These are phyloP conservation scores for Caryopteris hybrid DNA, from an alignment of 305 asterid species.

Conservation along the genomic window DNA sequence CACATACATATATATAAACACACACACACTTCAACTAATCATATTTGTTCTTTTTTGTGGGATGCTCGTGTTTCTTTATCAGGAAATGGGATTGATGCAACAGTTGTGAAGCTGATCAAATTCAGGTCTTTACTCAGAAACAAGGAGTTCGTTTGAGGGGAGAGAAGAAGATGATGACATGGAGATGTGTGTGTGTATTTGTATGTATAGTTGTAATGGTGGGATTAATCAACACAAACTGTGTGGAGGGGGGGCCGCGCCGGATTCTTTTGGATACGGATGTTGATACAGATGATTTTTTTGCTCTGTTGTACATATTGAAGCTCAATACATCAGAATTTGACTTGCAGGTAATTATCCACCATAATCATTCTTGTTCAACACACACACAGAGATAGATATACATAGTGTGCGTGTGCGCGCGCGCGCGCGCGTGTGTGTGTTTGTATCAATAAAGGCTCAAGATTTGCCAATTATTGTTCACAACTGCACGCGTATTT, in stretches of 20 bases:
- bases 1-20: too few species aligned
- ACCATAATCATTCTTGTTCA: too few species aligned
- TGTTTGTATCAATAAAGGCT: too few species aligned
- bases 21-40: too few species aligned
- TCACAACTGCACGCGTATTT: too few species aligned
- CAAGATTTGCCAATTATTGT: too few species aligned
- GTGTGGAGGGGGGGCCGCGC: constrained; percentile 36
- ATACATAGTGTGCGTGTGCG: too few species aligned
- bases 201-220: constrained; percentile 1
- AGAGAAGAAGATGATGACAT: constrained; percentile 21
- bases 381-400: too few species aligned
- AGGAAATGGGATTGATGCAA: constrained; percentile 25
- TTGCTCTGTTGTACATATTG: constrained; percentile 78
- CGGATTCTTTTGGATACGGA: constrained; percentile 86
- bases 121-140: too few species aligned
- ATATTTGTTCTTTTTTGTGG: background rate
- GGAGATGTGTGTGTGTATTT: constrained; percentile 20
- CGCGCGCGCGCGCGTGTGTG: too few species aligned
- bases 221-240: constrained; percentile 3
- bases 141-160: too few species aligned
- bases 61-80: constrained; percentile 2
- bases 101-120: constrained; percentile 1
- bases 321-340: constrained; percentile 68
- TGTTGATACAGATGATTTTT: constrained; percentile 83
- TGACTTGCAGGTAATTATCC: constrained; percentile 64